These are phyloP conservation scores for Amanita inopinata DNA, from an alignment of 768 basidiomycete species.

Conservation along the genomic window DNA sequence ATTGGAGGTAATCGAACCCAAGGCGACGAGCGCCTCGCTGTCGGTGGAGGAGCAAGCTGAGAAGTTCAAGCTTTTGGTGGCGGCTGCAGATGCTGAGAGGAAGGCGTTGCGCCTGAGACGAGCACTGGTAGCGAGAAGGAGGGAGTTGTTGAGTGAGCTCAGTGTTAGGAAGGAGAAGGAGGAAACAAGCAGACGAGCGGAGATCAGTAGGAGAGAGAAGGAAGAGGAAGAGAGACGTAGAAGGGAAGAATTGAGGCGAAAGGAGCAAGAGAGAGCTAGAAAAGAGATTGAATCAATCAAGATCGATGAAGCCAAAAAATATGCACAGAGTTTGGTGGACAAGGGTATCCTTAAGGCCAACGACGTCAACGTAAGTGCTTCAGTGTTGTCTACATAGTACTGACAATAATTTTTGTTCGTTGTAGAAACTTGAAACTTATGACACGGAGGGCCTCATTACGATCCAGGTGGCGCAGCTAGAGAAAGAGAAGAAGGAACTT, in stretches of 20 bases:
- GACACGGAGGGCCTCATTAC: conserved; percentile 82
- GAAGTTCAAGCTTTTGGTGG: conserved; percentile 49
- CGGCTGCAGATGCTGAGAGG: conserved; percentile 62
- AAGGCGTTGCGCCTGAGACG: conserved; percentile 67
- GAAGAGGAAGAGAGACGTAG: conserved; percentile 55
- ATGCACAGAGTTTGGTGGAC: conserved; percentile 75
- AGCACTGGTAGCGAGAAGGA: conserved; percentile 76
- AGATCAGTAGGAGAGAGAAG: conserved; percentile 52
- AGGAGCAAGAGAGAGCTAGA: conserved; percentile 53
- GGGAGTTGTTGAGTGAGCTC: conserved; percentile 79
- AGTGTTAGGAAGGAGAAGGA: conserved; percentile 82
- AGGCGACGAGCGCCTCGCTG: conserved; percentile 19
- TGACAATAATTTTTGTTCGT: conserved; percentile 7
- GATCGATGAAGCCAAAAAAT: conserved; percentile 79
- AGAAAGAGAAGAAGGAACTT: conserved; percentile 91
- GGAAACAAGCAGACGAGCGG: conserved; percentile 71
- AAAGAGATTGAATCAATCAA: conserved; percentile 74
- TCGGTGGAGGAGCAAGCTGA: conserved; percentile 49
- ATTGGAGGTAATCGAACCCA: conserved; percentile 43
- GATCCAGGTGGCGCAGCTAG: conserved; percentile 89
- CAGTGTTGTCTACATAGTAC: conserved; percentile 8
- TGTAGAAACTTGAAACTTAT: conserved; percentile 69
- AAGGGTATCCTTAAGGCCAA: conserved; percentile 56
- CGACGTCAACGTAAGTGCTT: conserved; percentile 53
- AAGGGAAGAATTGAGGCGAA: conserved; percentile 53